Percentiles rank a stretch among this genome's conserved stretches.
These are phyloP conservation scores for Acacia confusa DNA, from an alignment of 306 rosid species.

Conservation along the genomic window DNA sequence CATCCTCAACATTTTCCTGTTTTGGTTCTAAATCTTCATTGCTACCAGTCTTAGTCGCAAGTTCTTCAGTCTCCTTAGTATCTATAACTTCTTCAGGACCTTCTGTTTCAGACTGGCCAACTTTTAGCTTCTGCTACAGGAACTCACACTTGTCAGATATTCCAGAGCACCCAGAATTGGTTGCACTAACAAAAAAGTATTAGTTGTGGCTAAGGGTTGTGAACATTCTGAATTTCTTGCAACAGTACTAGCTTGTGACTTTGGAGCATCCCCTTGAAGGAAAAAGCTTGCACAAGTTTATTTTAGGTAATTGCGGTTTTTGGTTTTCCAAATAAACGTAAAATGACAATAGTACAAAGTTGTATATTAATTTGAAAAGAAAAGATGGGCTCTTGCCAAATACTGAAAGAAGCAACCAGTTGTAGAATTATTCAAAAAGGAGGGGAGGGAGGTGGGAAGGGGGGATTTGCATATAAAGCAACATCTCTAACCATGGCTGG, in stretches of 20 bases:
- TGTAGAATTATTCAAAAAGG: not conserved
- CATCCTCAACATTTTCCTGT: constrained; percentile 52
- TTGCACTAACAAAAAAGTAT: not conserved
- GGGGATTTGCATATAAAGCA: not conserved
- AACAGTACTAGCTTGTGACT: not conserved
- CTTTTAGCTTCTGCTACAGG: constrained; percentile 53
- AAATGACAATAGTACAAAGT: not conserved
- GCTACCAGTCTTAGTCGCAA: constrained; percentile 49
- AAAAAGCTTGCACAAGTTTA: not conserved
- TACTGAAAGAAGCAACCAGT: not conserved
- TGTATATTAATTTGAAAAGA: not conserved
- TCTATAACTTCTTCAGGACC: constrained; percentile 61
- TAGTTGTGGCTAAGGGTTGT: not conserved
- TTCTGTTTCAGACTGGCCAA: constrained; percentile 53
- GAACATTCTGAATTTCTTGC: not conserved
- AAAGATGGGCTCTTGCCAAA: not conserved
- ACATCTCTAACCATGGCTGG: not conserved
- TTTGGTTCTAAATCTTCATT: constrained; percentile 54
- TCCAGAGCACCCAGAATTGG: constrained; percentile 19
- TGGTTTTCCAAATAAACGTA: not conserved
- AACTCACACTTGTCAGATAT: constrained; percentile 34
- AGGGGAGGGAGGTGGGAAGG: not conserved
- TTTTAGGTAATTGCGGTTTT: not conserved
- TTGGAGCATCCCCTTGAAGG: not conserved
- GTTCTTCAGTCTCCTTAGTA: constrained; percentile 59